phyloP scores from a whole-genome alignment of 768 basidiomycete genomes.

The Tremella mesenterica region DNA sequence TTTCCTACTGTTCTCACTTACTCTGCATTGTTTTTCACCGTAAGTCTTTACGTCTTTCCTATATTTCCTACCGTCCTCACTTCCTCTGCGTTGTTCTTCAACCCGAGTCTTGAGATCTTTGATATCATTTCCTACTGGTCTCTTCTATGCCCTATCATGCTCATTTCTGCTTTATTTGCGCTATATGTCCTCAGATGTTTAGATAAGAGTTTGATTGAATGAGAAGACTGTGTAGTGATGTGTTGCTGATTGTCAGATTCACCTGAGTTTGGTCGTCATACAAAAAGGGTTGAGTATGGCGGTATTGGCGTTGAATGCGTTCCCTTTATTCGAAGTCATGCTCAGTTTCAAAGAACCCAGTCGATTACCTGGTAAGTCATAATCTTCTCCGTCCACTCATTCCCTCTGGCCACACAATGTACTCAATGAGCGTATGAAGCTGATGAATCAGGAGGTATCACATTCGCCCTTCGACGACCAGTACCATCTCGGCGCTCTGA shows the following conservation, averaged over 20 bases:
- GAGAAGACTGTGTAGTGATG: not conserved
- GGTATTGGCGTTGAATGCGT: slow-evolving; percentile 78
- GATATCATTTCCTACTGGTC: not conserved
- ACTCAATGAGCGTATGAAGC: no score
- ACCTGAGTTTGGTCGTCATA: slow-evolving; percentile 52
- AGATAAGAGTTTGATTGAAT: not conserved
- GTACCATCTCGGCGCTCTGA: no score
- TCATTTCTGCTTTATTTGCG: not conserved
- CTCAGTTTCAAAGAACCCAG: slow-evolving; percentile 72
- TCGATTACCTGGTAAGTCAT: slow-evolving; percentile 62
- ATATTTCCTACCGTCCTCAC: no score
- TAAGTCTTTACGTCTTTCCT: slow-evolving; percentile 46
- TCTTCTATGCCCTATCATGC: not conserved
- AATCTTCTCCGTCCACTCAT: not conserved
- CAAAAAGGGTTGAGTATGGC: slow-evolving; percentile 59
- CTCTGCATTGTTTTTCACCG: slow-evolving; percentile 65
- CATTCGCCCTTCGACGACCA: not conserved
- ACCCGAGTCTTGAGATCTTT: not conserved
- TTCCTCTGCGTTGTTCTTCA: no score
- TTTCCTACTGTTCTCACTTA: slow-evolving; percentile 72
- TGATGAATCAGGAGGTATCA: not conserved
- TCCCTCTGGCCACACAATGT: no score
- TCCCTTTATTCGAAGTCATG: slow-evolving; percentile 82
- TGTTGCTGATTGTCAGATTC: slow-evolving; percentile 46
- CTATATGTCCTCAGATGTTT: no score